Conservation (phyloP, 495 filamentous ascomycete species). For the Hyphodiscus hymeniophilus region DNA sequence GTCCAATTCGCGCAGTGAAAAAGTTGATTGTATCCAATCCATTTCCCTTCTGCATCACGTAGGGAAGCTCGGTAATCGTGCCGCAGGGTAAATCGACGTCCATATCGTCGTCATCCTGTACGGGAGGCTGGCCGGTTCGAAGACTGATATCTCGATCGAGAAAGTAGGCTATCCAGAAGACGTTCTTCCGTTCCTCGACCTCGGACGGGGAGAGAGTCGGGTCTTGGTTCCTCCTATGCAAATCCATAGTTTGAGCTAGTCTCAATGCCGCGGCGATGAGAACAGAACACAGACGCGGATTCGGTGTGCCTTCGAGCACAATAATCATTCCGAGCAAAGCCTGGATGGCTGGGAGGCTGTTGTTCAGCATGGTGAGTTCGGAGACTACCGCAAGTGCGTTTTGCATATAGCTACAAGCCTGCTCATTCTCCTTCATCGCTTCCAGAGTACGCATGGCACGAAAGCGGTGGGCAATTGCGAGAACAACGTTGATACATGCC, state of each 20-base stretch:
- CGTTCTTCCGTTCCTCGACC: slow-evolving; percentile 84
- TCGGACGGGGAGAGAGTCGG: slow-evolving; percentile 82
- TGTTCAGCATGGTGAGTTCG: slow-evolving; percentile 84
- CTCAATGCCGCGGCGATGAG: slow-evolving; percentile 85
- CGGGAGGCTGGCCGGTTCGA: slow-evolving; percentile 80
- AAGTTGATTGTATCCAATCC: slow-evolving; percentile 1
- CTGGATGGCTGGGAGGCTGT: slow-evolving; percentile 77
- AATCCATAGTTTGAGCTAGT: slow-evolving; percentile 88
- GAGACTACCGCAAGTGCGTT: slow-evolving; percentile 88
- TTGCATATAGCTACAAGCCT: slow-evolving; percentile 90
- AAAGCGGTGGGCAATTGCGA: slow-evolving; percentile 82
- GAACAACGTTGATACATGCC: slow-evolving; percentile 87
- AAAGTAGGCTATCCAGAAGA: slow-evolving; percentile 97
- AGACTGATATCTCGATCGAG: slow-evolving; percentile 92
- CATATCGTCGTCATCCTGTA: slow-evolving; percentile 32
- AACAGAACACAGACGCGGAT: slow-evolving; percentile 85
- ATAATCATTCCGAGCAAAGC: slow-evolving; percentile 90
- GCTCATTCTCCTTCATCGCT: slow-evolving; percentile 73
- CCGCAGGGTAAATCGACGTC: slow-evolving; percentile 12
- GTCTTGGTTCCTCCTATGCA: slow-evolving; percentile 83
- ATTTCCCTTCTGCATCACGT: neutral
- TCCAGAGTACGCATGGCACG: slow-evolving; percentile 86
- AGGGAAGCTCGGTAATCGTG: neutral
- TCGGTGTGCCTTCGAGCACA: slow-evolving; percentile 91
- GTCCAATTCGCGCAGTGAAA: slow-evolving; percentile 11